Evolutionary conservation across 73 alveolate species (phyloP), one percentile per base, ranked within the genome.

Genomic region (Paraurostyla sp.): DNA sequence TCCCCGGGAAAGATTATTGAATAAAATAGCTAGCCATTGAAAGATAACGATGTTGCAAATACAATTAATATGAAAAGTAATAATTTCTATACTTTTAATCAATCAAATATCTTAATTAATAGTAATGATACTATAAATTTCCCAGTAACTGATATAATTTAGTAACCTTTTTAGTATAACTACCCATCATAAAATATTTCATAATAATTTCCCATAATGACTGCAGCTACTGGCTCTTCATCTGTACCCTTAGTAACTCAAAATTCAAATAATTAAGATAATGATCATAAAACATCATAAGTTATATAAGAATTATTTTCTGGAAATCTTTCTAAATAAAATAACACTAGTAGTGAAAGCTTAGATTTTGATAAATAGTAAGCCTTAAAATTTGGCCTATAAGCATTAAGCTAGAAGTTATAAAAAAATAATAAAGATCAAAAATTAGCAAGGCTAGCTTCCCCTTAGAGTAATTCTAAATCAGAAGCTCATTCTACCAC

Each of bases 391-490:
- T 7, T 30, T 27, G 6, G 11, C 11, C 49, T 27, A 4, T 18
- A 11, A 13, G 22, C 18, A 45, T 45, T 13, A 45, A 13, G 18
- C 11, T 13, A 45, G 57, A 45, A 13, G 11, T 11, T 45, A 45
- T 18, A 45, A 13, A 18, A 13, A 45, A 18, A 45, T 13, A 18
- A 45, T 45, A 45, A 45, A 13, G 18, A 45, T 18, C 18, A 56
- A 11, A 56, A 56, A 56, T 11, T 16, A 16, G 33, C 29, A 45
- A 73, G 65, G 48, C 50, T 73, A 73, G 65, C 71, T 1, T 33
- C 46, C n/a, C 86, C 82, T 35, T 22, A 65, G 38, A 65, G 82
- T 40, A 65, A 65, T 22, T 65, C 82, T 2, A 65, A 58, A 65
- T 40, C 41, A 40, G 82, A 65, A 16, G 58, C 42, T 11, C 41